phyloP scores from a whole-genome alignment of 148 eudicot genomes.

The Oxyria digyna region DNA sequence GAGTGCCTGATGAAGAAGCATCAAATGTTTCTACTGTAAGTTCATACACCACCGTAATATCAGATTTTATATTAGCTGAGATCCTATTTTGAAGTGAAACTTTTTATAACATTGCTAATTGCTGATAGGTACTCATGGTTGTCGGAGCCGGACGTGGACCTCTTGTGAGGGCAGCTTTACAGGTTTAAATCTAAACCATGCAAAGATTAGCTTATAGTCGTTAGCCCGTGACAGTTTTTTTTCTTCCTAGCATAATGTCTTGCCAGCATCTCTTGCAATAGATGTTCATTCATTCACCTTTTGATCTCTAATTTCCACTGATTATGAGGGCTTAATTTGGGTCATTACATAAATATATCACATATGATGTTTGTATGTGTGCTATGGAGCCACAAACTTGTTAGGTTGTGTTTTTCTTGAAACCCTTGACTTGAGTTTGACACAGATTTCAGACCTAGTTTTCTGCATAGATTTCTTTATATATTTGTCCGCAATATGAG shows the following conservation, averaged over 20 bases:
- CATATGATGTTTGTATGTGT: background rate
- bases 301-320: background rate
- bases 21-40: conserved; percentile 60
- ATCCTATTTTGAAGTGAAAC: background rate
- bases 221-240: background rate
- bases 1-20: conserved; percentile 65
- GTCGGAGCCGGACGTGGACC: conserved; percentile 99
- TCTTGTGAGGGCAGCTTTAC: conserved; percentile 86
- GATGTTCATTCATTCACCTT: background rate
- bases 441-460: too few relatives aligned
- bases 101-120: background rate
- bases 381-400: background rate
- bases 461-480: background rate
- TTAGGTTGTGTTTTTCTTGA: background rate
- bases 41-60: background rate
- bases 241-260: background rate
- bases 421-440: background rate
- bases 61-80: background rate
- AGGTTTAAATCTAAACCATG: conserved; percentile 31
- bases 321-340: background rate
- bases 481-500: background rate
- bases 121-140: conserved; percentile 79
- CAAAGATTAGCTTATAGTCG: background rate
- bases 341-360: background rate
- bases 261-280: background rate